Conservation (phyloP, 2,329 filamentous ascomycete genomes). For the Cercospora beticola region DNA sequence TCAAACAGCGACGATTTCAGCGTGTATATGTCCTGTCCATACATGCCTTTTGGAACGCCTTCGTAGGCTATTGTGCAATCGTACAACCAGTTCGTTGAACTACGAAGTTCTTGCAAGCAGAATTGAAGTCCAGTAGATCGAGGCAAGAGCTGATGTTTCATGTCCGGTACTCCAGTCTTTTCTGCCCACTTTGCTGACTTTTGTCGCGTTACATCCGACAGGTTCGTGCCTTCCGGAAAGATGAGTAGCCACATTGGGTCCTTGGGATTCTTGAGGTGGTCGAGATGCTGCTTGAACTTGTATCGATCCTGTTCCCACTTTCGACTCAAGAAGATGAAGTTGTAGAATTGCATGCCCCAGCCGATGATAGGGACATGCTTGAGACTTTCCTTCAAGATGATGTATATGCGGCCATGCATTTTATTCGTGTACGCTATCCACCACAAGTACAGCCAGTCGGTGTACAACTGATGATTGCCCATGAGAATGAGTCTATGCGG, state of each 20-base stretch:
- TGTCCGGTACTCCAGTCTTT: constrained; percentile 71
- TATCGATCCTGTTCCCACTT: constrained; percentile 81
- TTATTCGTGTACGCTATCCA: constrained; percentile 85
- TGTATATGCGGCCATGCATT: constrained; percentile 84
- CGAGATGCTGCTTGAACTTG: constrained; percentile 70
- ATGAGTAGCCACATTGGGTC: constrained; percentile 89
- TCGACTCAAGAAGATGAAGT: constrained; percentile 88
- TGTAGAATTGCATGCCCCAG: constrained; percentile 78
- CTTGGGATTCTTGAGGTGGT: constrained; percentile 66
- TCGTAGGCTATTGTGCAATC: constrained; percentile 96
- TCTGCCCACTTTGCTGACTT: constrained; percentile 74
- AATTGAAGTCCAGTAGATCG: constrained; percentile 79
- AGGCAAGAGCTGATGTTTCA: constrained; percentile 72
- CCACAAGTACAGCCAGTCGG: constrained; percentile 91
- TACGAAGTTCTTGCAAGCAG: constrained; percentile 72
- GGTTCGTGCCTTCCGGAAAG: constrained; percentile 85
- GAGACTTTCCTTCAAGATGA: constrained; percentile 84
- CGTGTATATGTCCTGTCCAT: constrained; percentile 88
- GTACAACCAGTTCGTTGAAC: constrained; percentile 77
- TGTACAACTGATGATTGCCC: constrained; percentile 85
- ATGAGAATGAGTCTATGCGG: constrained; percentile 79
- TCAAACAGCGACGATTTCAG: constrained; percentile 84
- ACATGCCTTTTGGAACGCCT: constrained; percentile 77
- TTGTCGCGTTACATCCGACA: constrained; percentile 66
- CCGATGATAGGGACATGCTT: constrained; percentile 79